A percentile compares a stretch with the other conserved stretches of the same genome.
These are phyloP conservation scores for Arabidopsis lyrata DNA, from an alignment of 441 rosid species.

Conservation along the genomic window DNA sequence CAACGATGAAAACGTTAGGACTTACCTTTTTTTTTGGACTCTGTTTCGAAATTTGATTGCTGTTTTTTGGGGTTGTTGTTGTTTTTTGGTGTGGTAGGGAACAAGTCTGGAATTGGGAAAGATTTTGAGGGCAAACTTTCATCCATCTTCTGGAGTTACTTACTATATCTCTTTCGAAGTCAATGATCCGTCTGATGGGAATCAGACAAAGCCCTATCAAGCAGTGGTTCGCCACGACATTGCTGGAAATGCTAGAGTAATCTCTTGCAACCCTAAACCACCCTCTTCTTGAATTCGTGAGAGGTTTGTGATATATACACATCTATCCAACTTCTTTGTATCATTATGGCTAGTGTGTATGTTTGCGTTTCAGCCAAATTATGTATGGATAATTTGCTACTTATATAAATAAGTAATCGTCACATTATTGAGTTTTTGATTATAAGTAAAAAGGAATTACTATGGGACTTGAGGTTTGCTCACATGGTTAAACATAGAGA, in stretches of 20 bases:
- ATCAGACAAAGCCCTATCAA: background rate
- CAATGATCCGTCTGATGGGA: conserved; percentile 13
- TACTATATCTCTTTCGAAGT: conserved; percentile 17
- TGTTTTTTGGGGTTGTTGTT: too few species aligned
- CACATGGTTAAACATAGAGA: too few species aligned
- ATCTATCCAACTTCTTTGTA: too few species aligned
- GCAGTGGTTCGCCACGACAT: background rate
- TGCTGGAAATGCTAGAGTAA: background rate
- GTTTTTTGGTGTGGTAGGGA: background rate
- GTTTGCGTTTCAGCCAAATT: too few species aligned
- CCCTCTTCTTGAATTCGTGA: background rate
- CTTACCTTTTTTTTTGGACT: background rate
- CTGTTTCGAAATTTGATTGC: background rate
- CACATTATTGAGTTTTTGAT: too few species aligned
- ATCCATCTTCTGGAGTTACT: background rate
- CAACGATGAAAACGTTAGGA: background rate
- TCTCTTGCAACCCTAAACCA: background rate
- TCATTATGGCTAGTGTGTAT: too few species aligned
- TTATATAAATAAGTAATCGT: too few species aligned
- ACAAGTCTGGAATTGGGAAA: conserved; percentile 3
- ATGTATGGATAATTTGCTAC: too few species aligned
- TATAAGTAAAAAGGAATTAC: too few species aligned
- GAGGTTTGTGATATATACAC: too few species aligned
- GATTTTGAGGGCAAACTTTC: conserved; percentile 8
- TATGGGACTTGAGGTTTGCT: too few species aligned